These are phyloP conservation scores for Candida gigantensis DNA, from an alignment of 1,139 yeast species.

Conservation along the genomic window DNA sequence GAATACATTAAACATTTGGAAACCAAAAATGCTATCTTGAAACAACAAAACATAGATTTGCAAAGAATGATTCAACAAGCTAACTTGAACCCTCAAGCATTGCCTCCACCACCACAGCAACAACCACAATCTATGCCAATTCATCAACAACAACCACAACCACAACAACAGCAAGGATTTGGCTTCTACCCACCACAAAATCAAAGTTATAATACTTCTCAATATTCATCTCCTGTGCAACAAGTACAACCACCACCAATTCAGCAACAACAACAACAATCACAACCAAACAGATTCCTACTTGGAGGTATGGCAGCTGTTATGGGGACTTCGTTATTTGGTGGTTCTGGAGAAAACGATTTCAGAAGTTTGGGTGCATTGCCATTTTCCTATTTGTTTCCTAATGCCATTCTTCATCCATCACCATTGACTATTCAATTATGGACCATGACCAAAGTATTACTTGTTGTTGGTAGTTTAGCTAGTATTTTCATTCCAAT, in stretches of 20 bases:
- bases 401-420: constrained; percentile 25
- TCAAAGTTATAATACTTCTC: constrained; percentile 20
- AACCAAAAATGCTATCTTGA: constrained; percentile 58
- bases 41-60: constrained; percentile 55
- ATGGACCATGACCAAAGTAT: constrained; percentile 28
- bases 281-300: constrained; percentile 35
- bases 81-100: constrained; percentile 19
- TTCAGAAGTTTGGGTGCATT: constrained; percentile 42
- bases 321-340: constrained; percentile 48
- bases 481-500: constrained; percentile 28
- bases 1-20: constrained; percentile 88
- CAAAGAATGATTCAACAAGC: constrained; percentile 39
- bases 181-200: constrained; percentile 24
- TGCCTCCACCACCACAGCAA: constrained; percentile 11
- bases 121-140: constrained; percentile 22
- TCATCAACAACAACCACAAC: constrained; percentile 20
- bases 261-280: constrained; percentile 12
- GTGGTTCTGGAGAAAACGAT: constrained; percentile 37
- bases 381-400: constrained; percentile 32
- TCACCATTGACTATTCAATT: constrained; percentile 27
- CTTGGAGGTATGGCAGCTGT: constrained; percentile 61
- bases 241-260: constrained; percentile 8
- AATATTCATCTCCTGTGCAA: constrained; percentile 17
- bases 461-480: constrained; percentile 29
- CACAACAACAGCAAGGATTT: constrained; percentile 18